Base-by-base conservation (phyloP, 2,329 filamentous ascomycete species). In the Bisporella sp. region DNA sequence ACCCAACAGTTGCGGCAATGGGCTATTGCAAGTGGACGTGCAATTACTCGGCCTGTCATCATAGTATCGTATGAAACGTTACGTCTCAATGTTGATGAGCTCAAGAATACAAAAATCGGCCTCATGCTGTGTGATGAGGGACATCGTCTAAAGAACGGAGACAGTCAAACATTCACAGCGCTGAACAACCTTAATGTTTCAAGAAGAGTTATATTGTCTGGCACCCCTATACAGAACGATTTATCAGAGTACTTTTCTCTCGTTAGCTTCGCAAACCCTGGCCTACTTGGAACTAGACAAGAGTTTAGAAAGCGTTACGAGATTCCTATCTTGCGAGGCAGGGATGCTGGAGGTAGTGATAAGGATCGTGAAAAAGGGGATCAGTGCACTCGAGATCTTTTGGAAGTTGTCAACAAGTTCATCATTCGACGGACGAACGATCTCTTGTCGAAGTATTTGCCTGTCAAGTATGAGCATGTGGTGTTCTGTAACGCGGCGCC, bases 51-150 rank as follows among this genome's bases (percentile, higher is more conserved):
- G 35, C 93, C 93, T 0, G 91, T 97, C 35, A 86, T 99, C 47
- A 99, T 99, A 52, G 91, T 99, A 41, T 99, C 93, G 0, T 99
- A 99, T 64, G 93, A 99, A 68, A 97, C 93, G 0, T 75, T 99
- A 12, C 85, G 93, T 49, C 73, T 97, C 48, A 93, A 99, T 61
- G 87, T 89, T 11, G 89, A 95, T 39, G 89, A 95, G 67, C 78
- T 99, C 48, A 92, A 87, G 62, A 84, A 93, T 62, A 91, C 89
- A 1, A 85, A 88, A 21, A 97, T 99, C 54, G 93, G 93, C 5
- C 72, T 99, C 5, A 82, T 99, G 69, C 81, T 99, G 35, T 97
- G 93, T 62, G 93, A 99, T 60, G 93, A 99, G 71, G 93, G 93
- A 0, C 93, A 99, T 72, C 86, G 95, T 13, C 70, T 99, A 56